phyloP scores from a whole-genome alignment of 257 asterid species.

The Lantana camara region DNA sequence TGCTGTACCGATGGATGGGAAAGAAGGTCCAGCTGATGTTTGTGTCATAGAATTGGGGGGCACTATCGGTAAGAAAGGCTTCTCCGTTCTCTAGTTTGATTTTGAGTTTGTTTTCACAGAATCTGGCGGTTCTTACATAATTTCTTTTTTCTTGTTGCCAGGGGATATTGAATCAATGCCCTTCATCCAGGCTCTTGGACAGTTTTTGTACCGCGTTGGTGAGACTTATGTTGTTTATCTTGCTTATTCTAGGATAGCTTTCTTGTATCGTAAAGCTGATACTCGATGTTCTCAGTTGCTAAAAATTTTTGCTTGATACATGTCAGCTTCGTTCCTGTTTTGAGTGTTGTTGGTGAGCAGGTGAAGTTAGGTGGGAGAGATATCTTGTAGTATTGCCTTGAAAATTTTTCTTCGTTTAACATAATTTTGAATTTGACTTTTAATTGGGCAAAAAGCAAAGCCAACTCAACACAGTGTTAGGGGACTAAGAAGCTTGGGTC shows the following conservation, averaged over 20 bases:
- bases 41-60: conserved; percentile 88
- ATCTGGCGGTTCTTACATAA: background rate
- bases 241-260: conserved; percentile 10
- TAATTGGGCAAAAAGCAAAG: conserved; percentile 80
- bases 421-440: conserved; percentile 16
- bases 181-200: conserved; percentile 92
- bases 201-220: conserved; percentile 91
- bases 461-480: conserved; percentile 98
- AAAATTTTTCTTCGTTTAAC: conserved; percentile 16
- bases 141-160: conserved; percentile 35
- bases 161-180: conserved; percentile 99
- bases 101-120: background rate
- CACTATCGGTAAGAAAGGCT: conserved; percentile 62
- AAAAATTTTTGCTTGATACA: conserved; percentile 92
- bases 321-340: conserved; percentile 94
- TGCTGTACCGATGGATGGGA: conserved; percentile 69
- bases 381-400: conserved; percentile 9
- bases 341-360: conserved; percentile 91
- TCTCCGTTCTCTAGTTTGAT: too few species aligned
- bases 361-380: conserved; percentile 37
- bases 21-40: conserved; percentile 84
- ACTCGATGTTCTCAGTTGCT: conserved; percentile 54
- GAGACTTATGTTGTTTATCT: conserved; percentile 25
- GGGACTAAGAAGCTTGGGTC: conserved; percentile 87
- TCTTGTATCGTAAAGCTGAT: conserved; percentile 11